phyloP scores from a whole-genome alignment of 2,329 filamentous ascomycete species.

The Colletotrichum cuscutae region DNA sequence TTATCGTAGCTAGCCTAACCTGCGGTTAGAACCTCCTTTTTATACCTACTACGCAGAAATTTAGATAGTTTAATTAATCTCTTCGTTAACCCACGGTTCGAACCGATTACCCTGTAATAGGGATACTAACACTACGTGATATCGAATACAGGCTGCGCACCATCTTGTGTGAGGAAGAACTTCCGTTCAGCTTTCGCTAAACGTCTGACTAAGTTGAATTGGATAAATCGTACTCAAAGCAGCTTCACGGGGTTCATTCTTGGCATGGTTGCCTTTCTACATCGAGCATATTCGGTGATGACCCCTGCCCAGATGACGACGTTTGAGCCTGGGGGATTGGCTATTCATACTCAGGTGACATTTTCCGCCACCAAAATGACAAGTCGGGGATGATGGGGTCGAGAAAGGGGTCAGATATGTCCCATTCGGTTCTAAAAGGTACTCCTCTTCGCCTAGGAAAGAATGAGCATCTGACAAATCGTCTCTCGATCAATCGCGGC shows the following conservation, averaged over 20 bases:
- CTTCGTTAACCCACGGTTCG: too few relatives aligned
- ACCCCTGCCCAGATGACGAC: not conserved
- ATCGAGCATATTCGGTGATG: not conserved
- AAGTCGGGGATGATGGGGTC: not conserved
- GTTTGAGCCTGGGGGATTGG: not conserved
- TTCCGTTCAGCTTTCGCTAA: not conserved
- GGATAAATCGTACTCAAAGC: not conserved
- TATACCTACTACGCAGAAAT: too few relatives aligned
- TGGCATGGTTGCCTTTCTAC: not conserved
- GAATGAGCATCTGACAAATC: not conserved
- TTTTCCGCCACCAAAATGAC: not conserved
- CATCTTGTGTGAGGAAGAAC: not conserved
- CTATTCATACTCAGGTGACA: not conserved
- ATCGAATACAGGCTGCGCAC: not conserved
- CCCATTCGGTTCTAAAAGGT: not conserved
- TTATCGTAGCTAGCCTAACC: too few relatives aligned
- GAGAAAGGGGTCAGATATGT: not conserved
- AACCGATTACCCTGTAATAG: too few relatives aligned
- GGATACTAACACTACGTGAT: too few relatives aligned
- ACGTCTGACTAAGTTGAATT: not conserved
- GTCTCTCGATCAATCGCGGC: not conserved
- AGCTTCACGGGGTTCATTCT: not conserved
- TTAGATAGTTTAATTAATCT: too few relatives aligned
- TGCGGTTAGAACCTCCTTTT: too few relatives aligned
- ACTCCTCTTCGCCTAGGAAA: not conserved